Evolutionary conservation across 257 asterid genomes (phyloP), one percentile per base, ranked within the genome.

Genomic region (Thymus quinquecostatus): DNA sequence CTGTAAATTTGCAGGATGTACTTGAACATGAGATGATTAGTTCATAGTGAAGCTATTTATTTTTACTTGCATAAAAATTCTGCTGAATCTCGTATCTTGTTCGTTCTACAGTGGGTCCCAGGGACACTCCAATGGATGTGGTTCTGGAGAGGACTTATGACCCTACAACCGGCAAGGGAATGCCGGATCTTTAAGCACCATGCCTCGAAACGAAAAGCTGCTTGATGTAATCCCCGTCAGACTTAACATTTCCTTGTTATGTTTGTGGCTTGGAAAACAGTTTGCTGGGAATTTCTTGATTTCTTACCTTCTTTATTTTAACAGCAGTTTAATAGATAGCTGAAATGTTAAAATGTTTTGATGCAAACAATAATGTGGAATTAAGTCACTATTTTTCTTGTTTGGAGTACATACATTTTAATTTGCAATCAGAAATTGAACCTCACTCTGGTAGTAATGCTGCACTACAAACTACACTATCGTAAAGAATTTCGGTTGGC

Each of bases 111-210:
- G 99, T 78, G 68, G 99, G 99, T 71, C 98, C 95, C 44, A 92
- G 88, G 81, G 97, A 89, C 65, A 94, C 97, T 62, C 93, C 93
- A 10, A 72, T 88, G 89, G 97, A 89, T 34, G 57, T 80, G 59
- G 97, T 85, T 61, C 48, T 79, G 71, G 97, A 87, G 82, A 91
- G 83, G 85, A 91, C 97, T 3, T 94, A 91, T 58, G 97, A 91
- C 70, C 79, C 93, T 57, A 82, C 87, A 84, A 84, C 91, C 50
- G 99, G 99, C 8, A 66, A 43, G 84, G 97, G 99, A 60, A 85
- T 93, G 97, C 98, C 98, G 4, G 90, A 86, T 75, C 92, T 91
- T 66, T 93, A 61, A 84, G 72, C 65, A 40, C 32, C 62, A 34
- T 47, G 40, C 56, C 63, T 21, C 28, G 0, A 40, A 30, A 75